Evolutionary conservation across 1,284 basidiomycete genomes (phyloP).

Genomic region (Heterobasidion parviporum): DNA sequence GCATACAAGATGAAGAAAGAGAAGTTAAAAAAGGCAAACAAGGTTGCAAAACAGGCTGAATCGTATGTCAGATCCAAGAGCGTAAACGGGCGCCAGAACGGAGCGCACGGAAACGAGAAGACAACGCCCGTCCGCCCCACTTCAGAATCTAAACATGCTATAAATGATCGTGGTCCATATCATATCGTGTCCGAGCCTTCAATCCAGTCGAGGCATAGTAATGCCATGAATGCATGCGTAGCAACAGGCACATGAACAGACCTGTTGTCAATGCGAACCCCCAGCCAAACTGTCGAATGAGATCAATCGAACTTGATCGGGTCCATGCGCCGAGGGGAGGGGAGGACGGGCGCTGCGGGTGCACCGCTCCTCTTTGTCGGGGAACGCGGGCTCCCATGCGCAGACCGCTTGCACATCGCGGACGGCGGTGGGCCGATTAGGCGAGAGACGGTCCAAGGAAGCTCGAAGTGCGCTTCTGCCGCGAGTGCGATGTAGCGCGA

Average conservation of each 20-base stretch:
- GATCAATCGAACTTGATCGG: constrained; percentile 11
- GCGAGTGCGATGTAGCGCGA: constrained; percentile 74
- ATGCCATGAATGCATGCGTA: background rate
- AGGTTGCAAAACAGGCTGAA: too few species aligned
- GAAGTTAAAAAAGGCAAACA: too few species aligned
- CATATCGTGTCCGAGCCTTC: too few species aligned
- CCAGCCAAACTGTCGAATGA: background rate
- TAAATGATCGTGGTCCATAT: too few species aligned
- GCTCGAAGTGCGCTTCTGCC: constrained; percentile 52
- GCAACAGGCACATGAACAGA: background rate
- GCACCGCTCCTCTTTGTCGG: constrained; percentile 1
- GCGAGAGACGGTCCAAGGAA: constrained; percentile 69
- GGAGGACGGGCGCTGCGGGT: constrained; percentile 5
- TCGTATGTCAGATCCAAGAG: too few species aligned
- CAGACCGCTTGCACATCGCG: constrained; percentile 36
- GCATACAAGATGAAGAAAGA: too few species aligned
- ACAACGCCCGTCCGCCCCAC: too few species aligned
- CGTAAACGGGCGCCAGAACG: too few species aligned
- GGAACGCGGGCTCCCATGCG: constrained; percentile 2
- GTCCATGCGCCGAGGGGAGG: constrained; percentile 12
- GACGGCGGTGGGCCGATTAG: constrained; percentile 64
- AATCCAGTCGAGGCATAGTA: background rate
- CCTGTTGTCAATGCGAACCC: background rate
- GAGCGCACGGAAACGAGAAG: too few species aligned
- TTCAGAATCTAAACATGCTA: too few species aligned